phyloP scores from a whole-genome alignment of 805 yeast species.

The Suhomyces sp. region DNA sequence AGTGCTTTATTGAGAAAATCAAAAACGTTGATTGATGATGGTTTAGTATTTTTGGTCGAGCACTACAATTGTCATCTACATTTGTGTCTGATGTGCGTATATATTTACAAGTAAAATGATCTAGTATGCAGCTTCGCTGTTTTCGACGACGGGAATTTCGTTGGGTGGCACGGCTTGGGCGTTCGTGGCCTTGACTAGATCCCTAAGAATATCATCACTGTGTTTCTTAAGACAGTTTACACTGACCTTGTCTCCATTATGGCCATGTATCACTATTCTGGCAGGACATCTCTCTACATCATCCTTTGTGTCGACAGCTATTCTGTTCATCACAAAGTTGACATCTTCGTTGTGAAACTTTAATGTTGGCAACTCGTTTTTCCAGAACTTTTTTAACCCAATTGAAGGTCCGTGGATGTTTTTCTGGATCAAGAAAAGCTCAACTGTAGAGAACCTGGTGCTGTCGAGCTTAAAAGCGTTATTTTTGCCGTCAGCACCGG shows the following conservation, averaged over 20 bases:
- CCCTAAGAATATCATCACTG: conserved; percentile 53
- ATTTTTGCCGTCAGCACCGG: conserved; percentile 40
- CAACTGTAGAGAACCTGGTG: conserved; percentile 35
- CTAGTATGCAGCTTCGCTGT: background rate
- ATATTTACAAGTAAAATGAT: background rate
- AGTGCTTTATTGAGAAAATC: too few species aligned
- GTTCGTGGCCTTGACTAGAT: conserved; percentile 48
- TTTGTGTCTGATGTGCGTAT: too few species aligned
- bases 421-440: conserved; percentile 49
- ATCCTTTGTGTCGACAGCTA: conserved; percentile 41
- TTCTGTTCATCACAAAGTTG: conserved; percentile 58
- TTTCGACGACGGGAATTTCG: conserved; percentile 6
- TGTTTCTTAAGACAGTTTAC: conserved; percentile 55
- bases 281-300: conserved; percentile 47
- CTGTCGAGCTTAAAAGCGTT: conserved; percentile 33
- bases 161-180: conserved; percentile 34
- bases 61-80: too few species aligned
- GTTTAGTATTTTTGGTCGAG: too few species aligned
- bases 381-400: conserved; percentile 78
- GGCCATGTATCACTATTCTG: conserved; percentile 38
- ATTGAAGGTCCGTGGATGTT: conserved; percentile 47
- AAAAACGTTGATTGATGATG: too few species aligned
- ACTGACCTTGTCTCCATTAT: conserved; percentile 30
- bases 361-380: conserved; percentile 66
- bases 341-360: conserved; percentile 79